Evolutionary conservation across 2,329 filamentous ascomycete genomes (phyloP).

Genomic region (Alternaria arborescens): DNA sequence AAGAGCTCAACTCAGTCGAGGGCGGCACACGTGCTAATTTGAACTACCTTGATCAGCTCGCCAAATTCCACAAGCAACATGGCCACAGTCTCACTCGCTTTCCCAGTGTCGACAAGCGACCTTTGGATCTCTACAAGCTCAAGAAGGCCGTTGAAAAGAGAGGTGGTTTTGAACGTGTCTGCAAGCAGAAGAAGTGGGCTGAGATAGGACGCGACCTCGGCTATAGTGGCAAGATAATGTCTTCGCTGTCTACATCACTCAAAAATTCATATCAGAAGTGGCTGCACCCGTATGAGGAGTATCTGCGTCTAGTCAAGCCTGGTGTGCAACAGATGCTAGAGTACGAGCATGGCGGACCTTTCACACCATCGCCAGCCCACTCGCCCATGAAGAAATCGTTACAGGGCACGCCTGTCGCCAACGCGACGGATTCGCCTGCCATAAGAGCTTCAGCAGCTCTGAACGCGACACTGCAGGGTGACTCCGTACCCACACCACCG

Average conservation of each 20-base stretch:
- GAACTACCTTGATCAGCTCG: slow-evolving; percentile 92
- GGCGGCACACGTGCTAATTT: slow-evolving; percentile 96
- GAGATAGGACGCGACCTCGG: slow-evolving; percentile 96
- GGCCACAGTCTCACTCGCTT: slow-evolving; percentile 93
- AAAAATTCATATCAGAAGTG: slow-evolving; percentile 99
- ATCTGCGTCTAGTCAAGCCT: slow-evolving; percentile 87
- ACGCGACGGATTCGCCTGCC: slow-evolving; percentile 73
- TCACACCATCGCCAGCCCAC: slow-evolving; percentile 79
- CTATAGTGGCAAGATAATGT: slow-evolving; percentile 99
- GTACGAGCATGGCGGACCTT: slow-evolving; percentile 88
- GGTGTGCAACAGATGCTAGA: slow-evolving; percentile 97
- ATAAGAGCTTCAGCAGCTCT: slow-evolving; percentile 65
- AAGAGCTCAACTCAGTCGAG: slow-evolving; percentile 97
- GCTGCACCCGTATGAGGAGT: slow-evolving; percentile 97
- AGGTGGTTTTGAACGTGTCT: slow-evolving; percentile 95
- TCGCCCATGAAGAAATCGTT: slow-evolving; percentile 72
- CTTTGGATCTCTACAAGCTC: slow-evolving; percentile 90
- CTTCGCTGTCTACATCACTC: slow-evolving; percentile 92
- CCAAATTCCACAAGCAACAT: slow-evolving; percentile 96
- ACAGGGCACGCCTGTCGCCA: slow-evolving; percentile 58
- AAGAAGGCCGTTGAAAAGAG: slow-evolving; percentile 96
- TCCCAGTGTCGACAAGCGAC: slow-evolving; percentile 96
- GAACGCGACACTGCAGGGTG: slow-evolving; percentile 62
- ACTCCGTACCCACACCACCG: slow-evolving; percentile 35
- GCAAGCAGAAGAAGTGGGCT: slow-evolving; percentile 98